These are phyloP conservation scores for Phialemoniopsis sp. DNA, from an alignment of 2,329 filamentous ascomycete species.

Conservation along the genomic window DNA sequence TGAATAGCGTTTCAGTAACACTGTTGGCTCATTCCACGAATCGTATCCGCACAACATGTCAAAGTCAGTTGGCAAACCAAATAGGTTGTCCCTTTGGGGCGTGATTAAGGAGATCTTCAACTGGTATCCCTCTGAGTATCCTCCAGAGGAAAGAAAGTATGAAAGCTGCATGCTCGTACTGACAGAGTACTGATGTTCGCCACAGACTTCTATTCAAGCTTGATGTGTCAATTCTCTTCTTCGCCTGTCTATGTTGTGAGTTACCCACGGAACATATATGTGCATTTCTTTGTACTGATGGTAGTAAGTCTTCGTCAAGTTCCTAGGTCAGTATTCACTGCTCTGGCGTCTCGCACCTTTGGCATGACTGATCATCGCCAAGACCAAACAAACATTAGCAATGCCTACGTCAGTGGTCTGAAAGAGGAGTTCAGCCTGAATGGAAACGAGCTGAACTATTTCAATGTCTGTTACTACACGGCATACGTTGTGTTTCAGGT, in stretches of 20 bases:
- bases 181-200: neutral
- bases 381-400: slow-evolving; percentile 27
- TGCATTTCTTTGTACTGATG: too few relatives aligned
- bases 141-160: slow-evolving; percentile 21
- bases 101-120: slow-evolving; percentile 26
- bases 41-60: too few relatives aligned
- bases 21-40: too few relatives aligned
- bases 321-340: slow-evolving; percentile 13
- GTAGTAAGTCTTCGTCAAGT: slow-evolving; percentile 30
- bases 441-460: slow-evolving; percentile 33
- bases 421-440: slow-evolving; percentile 30
- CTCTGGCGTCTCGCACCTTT: neutral
- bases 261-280: too few relatives aligned
- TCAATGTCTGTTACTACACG: slow-evolving; percentile 34
- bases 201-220: slow-evolving; percentile 26
- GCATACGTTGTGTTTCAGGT: slow-evolving; percentile 29
- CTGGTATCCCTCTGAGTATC: slow-evolving; percentile 25
- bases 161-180: neutral
- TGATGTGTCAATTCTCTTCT: slow-evolving; percentile 23
- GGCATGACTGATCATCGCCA: neutral
- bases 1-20: too few relatives aligned
- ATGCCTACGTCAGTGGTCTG: slow-evolving; percentile 32
- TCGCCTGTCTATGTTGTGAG: slow-evolving; percentile 25
- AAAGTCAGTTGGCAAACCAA: too few relatives aligned
- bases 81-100: slow-evolving; percentile 10